phyloP scores from a whole-genome alignment of 805 yeast species.

The Kodamaea kaohsiungensis region DNA sequence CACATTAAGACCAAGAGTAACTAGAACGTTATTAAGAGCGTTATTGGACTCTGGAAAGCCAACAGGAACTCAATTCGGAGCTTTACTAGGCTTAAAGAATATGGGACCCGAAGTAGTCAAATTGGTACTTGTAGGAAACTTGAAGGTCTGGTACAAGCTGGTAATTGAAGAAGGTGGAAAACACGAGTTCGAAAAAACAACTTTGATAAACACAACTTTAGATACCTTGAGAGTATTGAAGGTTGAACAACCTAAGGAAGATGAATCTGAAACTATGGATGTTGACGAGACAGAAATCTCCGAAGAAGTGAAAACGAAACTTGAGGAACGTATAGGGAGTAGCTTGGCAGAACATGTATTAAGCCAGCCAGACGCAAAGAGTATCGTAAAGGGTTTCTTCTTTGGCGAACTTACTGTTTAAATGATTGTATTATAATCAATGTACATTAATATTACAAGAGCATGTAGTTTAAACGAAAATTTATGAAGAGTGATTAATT shows the following conservation, averaged over 20 bases:
- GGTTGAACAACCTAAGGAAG: constrained; percentile 17
- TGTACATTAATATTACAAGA: neutral
- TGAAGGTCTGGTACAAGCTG: constrained; percentile 73
- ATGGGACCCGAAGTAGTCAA: constrained; percentile 88
- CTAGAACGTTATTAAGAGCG: constrained; percentile 89
- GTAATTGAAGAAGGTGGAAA: constrained; percentile 48
- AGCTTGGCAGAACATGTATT: constrained; percentile 52
- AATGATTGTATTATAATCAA: constrained; percentile 2
- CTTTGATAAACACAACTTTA: constrained; percentile 49
- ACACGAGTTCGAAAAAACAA: constrained; percentile 45
- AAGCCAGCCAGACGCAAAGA: constrained; percentile 48
- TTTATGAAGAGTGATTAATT: neutral
- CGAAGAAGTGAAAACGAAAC: constrained; percentile 38
- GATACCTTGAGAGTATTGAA: constrained; percentile 56
- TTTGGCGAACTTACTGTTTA: constrained; percentile 56
- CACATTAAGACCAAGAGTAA: constrained; percentile 88
- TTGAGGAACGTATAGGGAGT: constrained; percentile 62
- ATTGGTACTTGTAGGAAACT: constrained; percentile 79
- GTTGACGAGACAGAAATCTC: constrained; percentile 28
- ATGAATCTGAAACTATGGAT: constrained; percentile 35
- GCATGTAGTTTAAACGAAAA: neutral
- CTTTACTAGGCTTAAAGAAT: constrained; percentile 79
- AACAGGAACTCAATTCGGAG: constrained; percentile 89
- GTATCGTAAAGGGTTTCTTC: constrained; percentile 63
- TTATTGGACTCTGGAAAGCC: constrained; percentile 83